Percentiles rank a stretch among this genome's conserved stretches.
Evolutionary conservation across 1,284 basidiomycete genomes (phyloP).

Genomic region (Pulveroboletus sp.): DNA sequence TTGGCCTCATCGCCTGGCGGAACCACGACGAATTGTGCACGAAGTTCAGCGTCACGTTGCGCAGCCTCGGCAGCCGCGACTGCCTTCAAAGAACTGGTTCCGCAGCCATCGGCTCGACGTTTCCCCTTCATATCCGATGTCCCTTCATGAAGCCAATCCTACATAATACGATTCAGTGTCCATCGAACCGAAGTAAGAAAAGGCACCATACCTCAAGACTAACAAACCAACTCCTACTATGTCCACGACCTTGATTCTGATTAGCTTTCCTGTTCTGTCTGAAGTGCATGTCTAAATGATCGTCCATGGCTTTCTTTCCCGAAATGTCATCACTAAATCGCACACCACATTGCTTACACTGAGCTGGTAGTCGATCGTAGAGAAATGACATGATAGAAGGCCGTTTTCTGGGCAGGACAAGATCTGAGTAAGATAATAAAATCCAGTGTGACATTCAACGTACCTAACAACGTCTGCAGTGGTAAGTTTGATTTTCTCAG

Average conservation of each 20-base stretch:
- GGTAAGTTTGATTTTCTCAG: conserved; percentile 65
- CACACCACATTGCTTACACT: conserved; percentile 93
- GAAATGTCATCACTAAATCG: conserved; percentile 73
- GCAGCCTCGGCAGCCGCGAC: conserved; percentile 63
- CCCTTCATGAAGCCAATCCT: conserved; percentile 86
- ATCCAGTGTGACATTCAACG: conserved; percentile 20
- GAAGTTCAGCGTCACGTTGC: conserved; percentile 70
- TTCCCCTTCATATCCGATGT: conserved; percentile 60
- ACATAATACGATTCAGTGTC: conserved; percentile 14
- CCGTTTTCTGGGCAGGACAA: conserved; percentile 47
- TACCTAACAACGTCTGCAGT: conserved; percentile 74
- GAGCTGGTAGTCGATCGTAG: conserved; percentile 71
- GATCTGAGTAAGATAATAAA: conserved; percentile 7
- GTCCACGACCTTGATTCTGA: conserved; percentile 82
- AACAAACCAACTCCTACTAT: conserved; percentile 90
- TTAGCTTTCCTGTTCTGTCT: conserved; percentile 88
- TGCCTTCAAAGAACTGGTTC: conserved; percentile 50
- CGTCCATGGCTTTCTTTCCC: conserved; percentile 79
- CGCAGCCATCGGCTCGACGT: conserved; percentile 49
- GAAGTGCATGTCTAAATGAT: conserved; percentile 97
- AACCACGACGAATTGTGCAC: conserved; percentile 80
- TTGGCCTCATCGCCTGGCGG: conserved; percentile 84
- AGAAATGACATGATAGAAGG: conserved; percentile 62
- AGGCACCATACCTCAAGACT: conserved; percentile 65
- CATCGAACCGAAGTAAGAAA: conserved; percentile 5